Base-by-base conservation (phyloP, 306 rosid genomes). In the Carpinus fangiana region DNA sequence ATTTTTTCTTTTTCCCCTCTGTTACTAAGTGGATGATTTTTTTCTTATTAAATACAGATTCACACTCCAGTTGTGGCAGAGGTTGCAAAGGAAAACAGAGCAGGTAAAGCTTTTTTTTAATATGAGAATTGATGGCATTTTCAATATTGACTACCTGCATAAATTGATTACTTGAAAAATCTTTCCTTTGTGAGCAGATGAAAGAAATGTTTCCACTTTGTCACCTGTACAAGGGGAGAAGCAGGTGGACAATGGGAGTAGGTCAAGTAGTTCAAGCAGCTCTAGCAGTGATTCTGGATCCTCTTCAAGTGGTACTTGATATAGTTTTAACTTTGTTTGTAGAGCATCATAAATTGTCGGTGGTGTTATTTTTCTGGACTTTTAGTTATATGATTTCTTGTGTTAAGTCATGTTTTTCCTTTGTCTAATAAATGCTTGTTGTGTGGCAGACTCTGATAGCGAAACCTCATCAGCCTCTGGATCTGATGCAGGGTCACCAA, bases 211-310 rank as follows among this genome's bases (percentile, higher is more conserved):
- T 64, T 81, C 93, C 48, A 75, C 90, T 43, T 79, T 89, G 3
- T 73, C 87, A 57, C 90, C 96, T 28, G 76, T 77, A 69, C 96
- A 83, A 80, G 90, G 80, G 73, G 91, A 83, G 75, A 85, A 79
- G 72, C 92, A 79, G 78, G 86, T 84, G 17, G 87, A 89, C 81
- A 85, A 88, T 85, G 85, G 90, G 78, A 92, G 97, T 90, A 91
- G 97, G 84, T 90, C 97, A 70, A 91, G 98, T 86, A 95, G 99
- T 83, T 91, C 98, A 75, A 89, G 96, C 91, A 90, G 97, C 84
- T 95, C 99, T 45, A 95, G 96, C 85, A 93, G 99, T 71, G 98
- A 86, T 86, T 95, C 99, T 64, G 97, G 96, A 65, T 92, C 99
- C 72, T 91, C 98, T 71, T 95, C 99, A 28, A 93, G 96, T 83